Percentiles rank a stretch among this genome's conserved stretches.
Conservation (phyloP, 306 rosid species). For the Medicago lupulina region DNA sequence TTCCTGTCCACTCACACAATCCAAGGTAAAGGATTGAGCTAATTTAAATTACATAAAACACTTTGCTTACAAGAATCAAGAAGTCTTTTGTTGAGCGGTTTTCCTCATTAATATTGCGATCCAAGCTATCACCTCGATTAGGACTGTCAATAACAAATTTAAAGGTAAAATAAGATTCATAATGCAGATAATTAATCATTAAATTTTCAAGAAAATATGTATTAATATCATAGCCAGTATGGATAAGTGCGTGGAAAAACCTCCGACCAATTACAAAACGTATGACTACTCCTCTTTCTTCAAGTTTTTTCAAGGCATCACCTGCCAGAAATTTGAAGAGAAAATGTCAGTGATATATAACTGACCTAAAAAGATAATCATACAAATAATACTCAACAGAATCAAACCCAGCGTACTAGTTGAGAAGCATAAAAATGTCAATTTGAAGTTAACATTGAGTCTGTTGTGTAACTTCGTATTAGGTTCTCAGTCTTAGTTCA, state of each 20-base stretch:
- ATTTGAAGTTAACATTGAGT: background rate
- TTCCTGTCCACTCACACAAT: slow-evolving; percentile 24
- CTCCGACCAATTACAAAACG: slow-evolving; percentile 98
- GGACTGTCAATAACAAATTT: slow-evolving; percentile 65
- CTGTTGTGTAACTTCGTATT: background rate
- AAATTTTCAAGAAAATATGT: slow-evolving; percentile 33
- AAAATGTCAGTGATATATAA: slow-evolving; percentile 18
- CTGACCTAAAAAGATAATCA: slow-evolving; percentile 26
- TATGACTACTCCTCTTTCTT: slow-evolving; percentile 91
- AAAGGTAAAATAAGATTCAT: slow-evolving; percentile 35
- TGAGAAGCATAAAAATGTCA: slow-evolving; percentile 28
- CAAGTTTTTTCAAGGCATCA: slow-evolving; percentile 88
- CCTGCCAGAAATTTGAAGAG: slow-evolving; percentile 56
- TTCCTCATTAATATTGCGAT: slow-evolving; percentile 88
- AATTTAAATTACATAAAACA: slow-evolving; percentile 28
- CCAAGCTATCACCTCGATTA: slow-evolving; percentile 96
- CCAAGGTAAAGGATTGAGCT: slow-evolving; percentile 12
- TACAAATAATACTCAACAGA: slow-evolving; percentile 29
- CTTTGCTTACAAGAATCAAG: slow-evolving; percentile 82
- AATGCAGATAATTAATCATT: slow-evolving; percentile 26
- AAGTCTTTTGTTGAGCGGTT: slow-evolving; percentile 79
- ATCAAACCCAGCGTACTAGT: slow-evolving; percentile 16
- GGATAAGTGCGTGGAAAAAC: slow-evolving; percentile 66
- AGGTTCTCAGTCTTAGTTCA: slow-evolving; percentile 3
- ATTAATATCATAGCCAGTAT: slow-evolving; percentile 22